phyloP scores from a whole-genome alignment of 2,329 filamentous ascomycete genomes.

The Stenocarpella maydis region DNA sequence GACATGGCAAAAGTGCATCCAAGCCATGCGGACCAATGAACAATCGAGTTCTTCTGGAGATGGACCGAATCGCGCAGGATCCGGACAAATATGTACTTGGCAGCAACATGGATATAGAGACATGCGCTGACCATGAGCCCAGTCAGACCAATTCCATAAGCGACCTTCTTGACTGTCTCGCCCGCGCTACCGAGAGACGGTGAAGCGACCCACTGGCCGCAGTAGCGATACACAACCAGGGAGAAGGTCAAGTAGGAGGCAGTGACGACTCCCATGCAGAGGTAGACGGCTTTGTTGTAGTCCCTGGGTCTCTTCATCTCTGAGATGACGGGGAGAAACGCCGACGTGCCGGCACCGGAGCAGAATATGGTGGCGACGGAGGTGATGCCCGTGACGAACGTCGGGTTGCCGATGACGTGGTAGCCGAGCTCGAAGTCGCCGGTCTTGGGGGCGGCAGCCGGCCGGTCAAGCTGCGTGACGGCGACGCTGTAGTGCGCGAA shows the following conservation, averaged over 20 bases:
- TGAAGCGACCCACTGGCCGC: conserved; percentile 68
- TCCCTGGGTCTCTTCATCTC: conserved; percentile 69
- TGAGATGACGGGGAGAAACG: conserved; percentile 53
- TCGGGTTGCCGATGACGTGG: conserved; percentile 37
- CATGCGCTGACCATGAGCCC: conserved; percentile 57
- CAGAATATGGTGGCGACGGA: conserved; percentile 35
- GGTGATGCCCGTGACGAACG: conserved; percentile 36
- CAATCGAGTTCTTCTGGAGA: conserved; percentile 42
- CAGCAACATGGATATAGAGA: conserved; percentile 44
- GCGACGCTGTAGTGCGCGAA: conserved; percentile 37
- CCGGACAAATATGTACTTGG: conserved; percentile 47
- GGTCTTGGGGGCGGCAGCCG: conserved; percentile 37
- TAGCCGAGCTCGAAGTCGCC: conserved; percentile 39
- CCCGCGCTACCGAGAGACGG: conserved; percentile 70
- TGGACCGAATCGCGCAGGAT: conserved; percentile 43
- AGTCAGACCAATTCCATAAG: conserved; percentile 66
- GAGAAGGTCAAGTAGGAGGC: conserved; percentile 65
- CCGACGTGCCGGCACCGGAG: conserved; percentile 30
- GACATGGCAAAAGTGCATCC: conserved; percentile 39
- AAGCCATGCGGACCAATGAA: conserved; percentile 45
- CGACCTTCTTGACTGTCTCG: conserved; percentile 64
- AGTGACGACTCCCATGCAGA: conserved; percentile 64
- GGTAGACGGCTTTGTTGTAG: conserved; percentile 67
- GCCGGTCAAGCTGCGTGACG: conserved; percentile 38
- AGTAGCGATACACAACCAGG: conserved; percentile 68